Evolutionary conservation across 768 basidiomycete species (phyloP).

Genomic region (Leccinellum luteum): DNA sequence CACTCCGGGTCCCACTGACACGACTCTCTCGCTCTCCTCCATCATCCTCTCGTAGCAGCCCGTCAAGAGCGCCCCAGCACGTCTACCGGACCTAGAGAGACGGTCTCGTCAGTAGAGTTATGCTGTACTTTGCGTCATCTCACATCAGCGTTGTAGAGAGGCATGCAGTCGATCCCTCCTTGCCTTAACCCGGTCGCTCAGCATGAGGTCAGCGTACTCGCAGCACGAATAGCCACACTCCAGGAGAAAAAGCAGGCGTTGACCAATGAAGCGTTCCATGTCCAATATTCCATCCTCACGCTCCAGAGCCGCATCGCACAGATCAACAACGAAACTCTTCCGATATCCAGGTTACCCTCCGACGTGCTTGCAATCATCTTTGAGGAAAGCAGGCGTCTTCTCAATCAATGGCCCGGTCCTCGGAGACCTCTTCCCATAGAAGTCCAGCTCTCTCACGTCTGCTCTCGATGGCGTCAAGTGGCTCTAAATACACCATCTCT

Average conservation of each 20-base stretch:
- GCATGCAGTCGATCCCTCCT: constrained; percentile 15
- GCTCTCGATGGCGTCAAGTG: constrained; percentile 34
- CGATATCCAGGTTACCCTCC: constrained; percentile 29
- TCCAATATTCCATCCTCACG: constrained; percentile 27
- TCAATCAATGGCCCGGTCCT: constrained; percentile 26
- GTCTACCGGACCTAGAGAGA: constrained; percentile 16
- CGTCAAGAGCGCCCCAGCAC: not conserved
- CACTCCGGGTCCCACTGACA: not conserved
- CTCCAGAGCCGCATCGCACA: constrained; percentile 33
- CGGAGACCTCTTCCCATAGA: constrained; percentile 32
- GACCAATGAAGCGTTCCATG: constrained; percentile 22
- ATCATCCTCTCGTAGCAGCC: not conserved
- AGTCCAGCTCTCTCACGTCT: constrained; percentile 37
- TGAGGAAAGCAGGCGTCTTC: constrained; percentile 30
- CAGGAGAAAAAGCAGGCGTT: constrained; percentile 23
- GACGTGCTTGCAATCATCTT: constrained; percentile 35
- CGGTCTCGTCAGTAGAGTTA: constrained; percentile 24
- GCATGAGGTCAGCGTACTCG: constrained; percentile 26
- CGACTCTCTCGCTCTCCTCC: not conserved
- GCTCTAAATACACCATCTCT: constrained; percentile 34
- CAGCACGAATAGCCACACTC: constrained; percentile 17
- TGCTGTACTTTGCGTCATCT: constrained; percentile 15
- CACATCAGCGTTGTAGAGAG: constrained; percentile 18
- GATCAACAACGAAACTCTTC: constrained; percentile 31
- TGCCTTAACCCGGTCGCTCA: constrained; percentile 23